Percentiles rank a stretch among this genome's conserved stretches.
These are phyloP conservation scores for Monascus purpureus DNA, from an alignment of 495 filamentous ascomycete genomes.

Conservation along the genomic window DNA sequence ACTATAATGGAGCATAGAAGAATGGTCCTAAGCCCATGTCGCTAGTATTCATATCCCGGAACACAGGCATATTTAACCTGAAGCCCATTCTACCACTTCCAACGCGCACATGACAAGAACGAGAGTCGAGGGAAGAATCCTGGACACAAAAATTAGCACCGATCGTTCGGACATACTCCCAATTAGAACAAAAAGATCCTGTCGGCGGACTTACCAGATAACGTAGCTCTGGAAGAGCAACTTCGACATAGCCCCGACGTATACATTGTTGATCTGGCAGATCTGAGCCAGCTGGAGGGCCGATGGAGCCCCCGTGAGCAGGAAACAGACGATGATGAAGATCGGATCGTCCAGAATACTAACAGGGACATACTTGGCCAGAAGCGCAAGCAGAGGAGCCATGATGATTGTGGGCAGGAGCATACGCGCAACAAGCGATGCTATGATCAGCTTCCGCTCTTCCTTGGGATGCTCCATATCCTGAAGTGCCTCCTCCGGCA, in stretches of 20 bases:
- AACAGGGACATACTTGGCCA: conserved; percentile 82
- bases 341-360: conserved; percentile 96
- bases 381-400: conserved; percentile 80
- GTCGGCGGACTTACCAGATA: conserved; percentile 53
- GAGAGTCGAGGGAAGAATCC: conserved; percentile 90
- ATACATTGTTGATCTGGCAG: conserved; percentile 95
- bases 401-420: conserved; percentile 82
- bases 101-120: conserved; percentile 81
- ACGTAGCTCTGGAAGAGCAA: conserved; percentile 97
- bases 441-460: conserved; percentile 68
- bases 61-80: too few relatives aligned
- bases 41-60: too few relatives aligned
- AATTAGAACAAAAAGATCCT: conserved; percentile 18
- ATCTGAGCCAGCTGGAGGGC: conserved; percentile 94
- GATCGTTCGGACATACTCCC: too few relatives aligned
- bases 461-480: conserved; percentile 46
- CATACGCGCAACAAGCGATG: conserved; percentile 80
- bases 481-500: conserved; percentile 40
- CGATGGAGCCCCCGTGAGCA: conserved; percentile 86
- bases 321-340: conserved; percentile 93
- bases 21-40: too few relatives aligned
- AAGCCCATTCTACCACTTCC: conserved; percentile 86
- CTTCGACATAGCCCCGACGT: conserved; percentile 82
- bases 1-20: too few relatives aligned
- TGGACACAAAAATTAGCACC: conserved; percentile 12